Evolutionary conservation across 306 rosid genomes (phyloP).

Genomic region (Vigna nakashimae): DNA sequence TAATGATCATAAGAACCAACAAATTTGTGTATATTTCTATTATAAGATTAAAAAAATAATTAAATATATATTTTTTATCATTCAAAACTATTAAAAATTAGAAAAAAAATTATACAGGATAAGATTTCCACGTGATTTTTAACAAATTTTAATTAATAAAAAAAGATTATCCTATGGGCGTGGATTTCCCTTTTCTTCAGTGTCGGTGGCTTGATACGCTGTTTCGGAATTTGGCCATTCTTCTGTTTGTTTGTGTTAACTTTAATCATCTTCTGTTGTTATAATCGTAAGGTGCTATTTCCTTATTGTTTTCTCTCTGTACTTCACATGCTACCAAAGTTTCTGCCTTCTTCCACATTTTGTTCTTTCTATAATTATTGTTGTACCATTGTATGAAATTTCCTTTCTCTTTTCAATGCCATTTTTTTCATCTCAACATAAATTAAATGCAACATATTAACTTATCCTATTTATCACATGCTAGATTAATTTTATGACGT

Average conservation of each 20-base stretch:
- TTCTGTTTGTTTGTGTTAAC: neutral
- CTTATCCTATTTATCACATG: neutral
- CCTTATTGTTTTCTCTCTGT: neutral
- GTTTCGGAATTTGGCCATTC: slow-evolving; percentile 17
- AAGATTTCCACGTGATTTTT: too few species aligned
- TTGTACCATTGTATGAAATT: neutral
- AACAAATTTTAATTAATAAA: neutral
- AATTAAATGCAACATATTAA: neutral
- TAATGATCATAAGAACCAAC: neutral
- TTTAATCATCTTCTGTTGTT: neutral
- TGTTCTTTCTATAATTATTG: neutral
- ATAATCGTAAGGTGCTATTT: neutral
- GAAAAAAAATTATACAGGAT: too few species aligned
- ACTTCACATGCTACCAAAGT: neutral
- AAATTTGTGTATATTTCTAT: neutral
- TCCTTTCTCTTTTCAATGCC: neutral
- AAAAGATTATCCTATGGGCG: neutral
- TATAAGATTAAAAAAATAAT: too few species aligned
- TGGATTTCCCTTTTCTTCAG: neutral
- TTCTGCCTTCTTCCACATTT: neutral
- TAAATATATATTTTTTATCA: too few species aligned
- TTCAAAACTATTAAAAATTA: too few species aligned
- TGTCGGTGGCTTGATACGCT: slow-evolving; percentile 28
- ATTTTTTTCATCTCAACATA: neutral
- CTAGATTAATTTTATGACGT: neutral